phyloP scores from a whole-genome alignment of 1,284 basidiomycete species.

The Blastosporella zonata region DNA sequence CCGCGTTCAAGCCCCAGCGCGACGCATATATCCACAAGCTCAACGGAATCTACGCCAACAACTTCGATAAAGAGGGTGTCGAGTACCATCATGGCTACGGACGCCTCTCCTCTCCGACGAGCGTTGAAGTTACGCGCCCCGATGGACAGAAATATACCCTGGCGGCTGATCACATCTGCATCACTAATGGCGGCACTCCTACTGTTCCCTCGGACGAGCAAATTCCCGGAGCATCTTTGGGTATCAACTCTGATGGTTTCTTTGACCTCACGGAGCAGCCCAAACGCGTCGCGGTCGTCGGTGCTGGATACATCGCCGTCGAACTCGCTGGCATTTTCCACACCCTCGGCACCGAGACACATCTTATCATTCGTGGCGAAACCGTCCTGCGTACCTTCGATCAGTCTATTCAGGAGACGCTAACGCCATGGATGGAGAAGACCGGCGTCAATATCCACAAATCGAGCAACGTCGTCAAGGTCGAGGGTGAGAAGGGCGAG shows the following conservation, averaged over 20 bases:
- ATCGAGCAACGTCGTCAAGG: conserved; percentile 69
- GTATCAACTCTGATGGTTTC: conserved; percentile 95
- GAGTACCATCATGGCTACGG: conserved; percentile 86
- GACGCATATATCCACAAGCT: conserved; percentile 93
- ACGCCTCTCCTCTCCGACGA: conserved; percentile 62
- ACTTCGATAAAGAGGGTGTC: conserved; percentile 87
- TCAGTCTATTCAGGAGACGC: conserved; percentile 78
- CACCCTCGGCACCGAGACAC: conserved; percentile 85
- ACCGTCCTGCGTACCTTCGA: conserved; percentile 93
- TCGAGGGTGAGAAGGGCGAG: conserved; percentile 72
- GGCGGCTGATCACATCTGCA: conserved; percentile 71
- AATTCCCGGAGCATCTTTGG: conserved; percentile 88
- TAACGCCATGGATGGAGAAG: conserved; percentile 95
- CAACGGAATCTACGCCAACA: conserved; percentile 90
- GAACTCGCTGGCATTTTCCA: conserved; percentile 92
- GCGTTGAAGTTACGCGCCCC: conserved; percentile 64
- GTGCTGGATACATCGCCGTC: conserved; percentile 97
- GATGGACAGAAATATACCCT: conserved; percentile 70
- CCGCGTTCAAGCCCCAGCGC: conserved; percentile 87
- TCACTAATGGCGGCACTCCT: conserved; percentile 89
- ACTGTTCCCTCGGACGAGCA: conserved; percentile 76
- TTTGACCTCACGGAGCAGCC: conserved; percentile 91
- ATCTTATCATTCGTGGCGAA: conserved; percentile 88
- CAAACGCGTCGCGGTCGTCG: conserved; percentile 90
- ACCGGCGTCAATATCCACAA: conserved; percentile 89